phyloP scores from a whole-genome alignment of 2,329 filamentous ascomycete species.

The Penicillium janthinellum region DNA sequence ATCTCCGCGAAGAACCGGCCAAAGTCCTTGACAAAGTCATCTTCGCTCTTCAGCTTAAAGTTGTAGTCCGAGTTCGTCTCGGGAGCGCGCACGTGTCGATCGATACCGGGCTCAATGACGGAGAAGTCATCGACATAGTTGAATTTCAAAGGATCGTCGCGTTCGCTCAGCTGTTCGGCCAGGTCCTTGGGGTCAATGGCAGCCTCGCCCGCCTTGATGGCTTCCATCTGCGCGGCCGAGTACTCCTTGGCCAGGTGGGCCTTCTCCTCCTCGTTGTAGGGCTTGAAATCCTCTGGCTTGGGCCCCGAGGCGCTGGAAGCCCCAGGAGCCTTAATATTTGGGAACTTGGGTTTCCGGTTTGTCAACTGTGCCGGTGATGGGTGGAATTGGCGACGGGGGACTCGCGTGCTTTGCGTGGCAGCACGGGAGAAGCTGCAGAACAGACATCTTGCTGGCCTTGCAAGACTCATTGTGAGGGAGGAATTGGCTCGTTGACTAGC shows the following conservation, averaged over 20 bases:
- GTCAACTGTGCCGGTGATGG: slow-evolving; percentile 42
- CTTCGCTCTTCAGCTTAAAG: slow-evolving; percentile 62
- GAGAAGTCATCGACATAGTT: slow-evolving; percentile 83
- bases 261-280: slow-evolving; percentile 69
- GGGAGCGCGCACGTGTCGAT: slow-evolving; percentile 62
- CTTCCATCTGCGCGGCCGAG: slow-evolving; percentile 76
- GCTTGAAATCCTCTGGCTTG: slow-evolving; percentile 45
- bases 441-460: slow-evolving; percentile 53
- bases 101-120: slow-evolving; percentile 73
- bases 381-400: slow-evolving; percentile 54
- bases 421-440: slow-evolving; percentile 52
- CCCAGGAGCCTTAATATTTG: slow-evolving; percentile 41
- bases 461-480: slow-evolving; percentile 50
- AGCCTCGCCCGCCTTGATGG: slow-evolving; percentile 77
- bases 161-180: slow-evolving; percentile 69
- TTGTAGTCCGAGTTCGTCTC: slow-evolving; percentile 57
- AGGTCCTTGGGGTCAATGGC: slow-evolving; percentile 75
- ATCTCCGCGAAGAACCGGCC: slow-evolving; percentile 51
- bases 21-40: slow-evolving; percentile 64
- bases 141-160: slow-evolving; percentile 71
- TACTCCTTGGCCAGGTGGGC: slow-evolving; percentile 67
- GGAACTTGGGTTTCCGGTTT: slow-evolving; percentile 43
- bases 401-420: slow-evolving; percentile 39
- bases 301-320: slow-evolving; percentile 29
- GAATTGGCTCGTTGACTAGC: slow-evolving; percentile 33